These are phyloP conservation scores for Drechslerella stenobrocha DNA, from an alignment of 2,329 filamentous ascomycete genomes.

Conservation along the genomic window DNA sequence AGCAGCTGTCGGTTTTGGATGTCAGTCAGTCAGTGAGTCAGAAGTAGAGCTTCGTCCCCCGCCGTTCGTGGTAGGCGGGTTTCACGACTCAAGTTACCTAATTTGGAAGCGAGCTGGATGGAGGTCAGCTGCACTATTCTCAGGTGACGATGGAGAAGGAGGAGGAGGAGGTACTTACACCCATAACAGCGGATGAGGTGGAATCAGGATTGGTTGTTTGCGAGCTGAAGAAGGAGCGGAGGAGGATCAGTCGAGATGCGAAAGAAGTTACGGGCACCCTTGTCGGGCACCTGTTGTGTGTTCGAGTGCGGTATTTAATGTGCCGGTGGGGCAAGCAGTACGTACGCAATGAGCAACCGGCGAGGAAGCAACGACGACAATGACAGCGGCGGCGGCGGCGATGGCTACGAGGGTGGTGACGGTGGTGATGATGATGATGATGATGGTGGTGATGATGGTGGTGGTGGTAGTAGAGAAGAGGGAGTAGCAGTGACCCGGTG, in stretches of 20 bases:
- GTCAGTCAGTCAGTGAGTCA: conserved; percentile 3
- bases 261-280: too few relatives aligned
- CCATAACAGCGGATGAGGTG: conserved; percentile 22
- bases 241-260: too few relatives aligned
- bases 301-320: too few relatives aligned
- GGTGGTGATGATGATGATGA: background rate
- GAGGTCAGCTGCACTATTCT: conserved; percentile 24
- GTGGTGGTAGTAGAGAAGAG: background rate
- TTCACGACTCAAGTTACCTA: conserved; percentile 43
- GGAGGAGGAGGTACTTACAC: conserved; percentile 26
- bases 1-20: conserved; percentile 32
- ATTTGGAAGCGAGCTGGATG: conserved; percentile 48
- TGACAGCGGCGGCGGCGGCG: background rate
- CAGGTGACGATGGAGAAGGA: conserved; percentile 12
- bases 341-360: too few relatives aligned
- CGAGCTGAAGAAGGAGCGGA: background rate
- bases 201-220: conserved; percentile 15
- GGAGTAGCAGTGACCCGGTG: background rate
- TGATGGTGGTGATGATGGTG: background rate
- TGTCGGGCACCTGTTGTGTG: too few relatives aligned
- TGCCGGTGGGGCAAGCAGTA: too few relatives aligned
- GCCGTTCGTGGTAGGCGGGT: conserved; percentile 33
- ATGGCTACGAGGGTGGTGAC: background rate
- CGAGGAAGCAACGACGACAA: too few relatives aligned
- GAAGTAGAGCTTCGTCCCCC: too few relatives aligned